Conservation (phyloP, 371 early-diverging fungal genomes). For the Lichtheimia ornata region DNA sequence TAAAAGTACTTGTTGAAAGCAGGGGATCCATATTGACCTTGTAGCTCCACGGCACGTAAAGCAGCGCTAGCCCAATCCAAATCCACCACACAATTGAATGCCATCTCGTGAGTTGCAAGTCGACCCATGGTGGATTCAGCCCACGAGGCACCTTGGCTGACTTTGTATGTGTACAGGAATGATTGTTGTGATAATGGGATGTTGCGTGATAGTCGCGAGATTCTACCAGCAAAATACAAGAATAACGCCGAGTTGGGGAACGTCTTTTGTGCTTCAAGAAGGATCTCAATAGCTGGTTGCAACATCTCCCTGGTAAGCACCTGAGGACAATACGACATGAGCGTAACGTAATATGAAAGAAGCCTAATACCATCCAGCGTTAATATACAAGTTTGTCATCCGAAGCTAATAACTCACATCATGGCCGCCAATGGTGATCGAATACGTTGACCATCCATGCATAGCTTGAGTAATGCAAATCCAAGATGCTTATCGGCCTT, state of each 20-base stretch:
- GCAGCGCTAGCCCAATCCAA: constrained; percentile 59
- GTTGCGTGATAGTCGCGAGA: constrained; percentile 51
- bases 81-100: constrained; percentile 57
- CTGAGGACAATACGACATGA: constrained; percentile 50
- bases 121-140: constrained; percentile 45
- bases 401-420: constrained; percentile 33
- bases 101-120: constrained; percentile 61
- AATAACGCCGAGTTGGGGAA: constrained; percentile 69
- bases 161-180: constrained; percentile 45
- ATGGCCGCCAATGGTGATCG: constrained; percentile 57
- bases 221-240: constrained; percentile 63
- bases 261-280: constrained; percentile 55
- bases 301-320: constrained; percentile 41
- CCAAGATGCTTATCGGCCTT: constrained; percentile 58
- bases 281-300: constrained; percentile 59
- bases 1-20: constrained; percentile 62
- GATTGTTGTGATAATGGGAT: constrained; percentile 51
- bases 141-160: constrained; percentile 47
- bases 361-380: constrained; percentile 17
- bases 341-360: constrained; percentile 39
- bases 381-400: neutral
- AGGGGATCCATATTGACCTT: constrained; percentile 52
- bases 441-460: constrained; percentile 52
- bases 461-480: constrained; percentile 51
- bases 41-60: constrained; percentile 41